These are phyloP conservation scores for Malus asiatica DNA, from an alignment of 306 rosid species.

Conservation along the genomic window DNA sequence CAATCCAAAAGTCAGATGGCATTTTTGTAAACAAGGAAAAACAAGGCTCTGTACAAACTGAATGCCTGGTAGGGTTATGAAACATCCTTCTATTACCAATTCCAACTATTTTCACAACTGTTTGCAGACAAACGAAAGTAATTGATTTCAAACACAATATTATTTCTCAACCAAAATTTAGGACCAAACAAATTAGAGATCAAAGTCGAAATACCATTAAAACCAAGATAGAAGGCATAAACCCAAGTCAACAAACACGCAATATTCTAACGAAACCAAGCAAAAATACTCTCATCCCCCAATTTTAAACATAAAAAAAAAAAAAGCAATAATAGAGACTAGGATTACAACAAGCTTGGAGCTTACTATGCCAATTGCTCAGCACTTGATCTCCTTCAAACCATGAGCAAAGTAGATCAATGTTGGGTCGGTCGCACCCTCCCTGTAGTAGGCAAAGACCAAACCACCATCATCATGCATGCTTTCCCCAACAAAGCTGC, in stretches of 20 bases:
- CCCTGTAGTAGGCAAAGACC: slow-evolving; percentile 93
- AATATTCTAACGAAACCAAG: neutral
- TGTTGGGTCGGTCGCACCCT: slow-evolving; percentile 86
- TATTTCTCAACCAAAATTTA: slow-evolving; percentile 1
- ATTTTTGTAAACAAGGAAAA: too few species aligned
- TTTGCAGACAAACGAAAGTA: neutral
- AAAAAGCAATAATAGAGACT: slow-evolving; percentile 16
- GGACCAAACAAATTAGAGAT: neutral
- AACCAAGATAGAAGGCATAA: slow-evolving; percentile 5
- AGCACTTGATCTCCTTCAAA: slow-evolving; percentile 94
- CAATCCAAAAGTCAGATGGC: too few species aligned
- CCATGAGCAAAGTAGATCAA: slow-evolving; percentile 67
- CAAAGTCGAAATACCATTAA: neutral
- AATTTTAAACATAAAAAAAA: neutral
- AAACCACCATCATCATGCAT: slow-evolving; percentile 66
- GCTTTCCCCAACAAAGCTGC: slow-evolving; percentile 95
- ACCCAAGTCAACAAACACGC: neutral
- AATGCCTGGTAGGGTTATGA: too few species aligned
- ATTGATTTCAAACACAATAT: neutral
- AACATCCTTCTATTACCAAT: neutral
- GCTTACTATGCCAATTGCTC: neutral
- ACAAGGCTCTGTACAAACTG: too few species aligned
- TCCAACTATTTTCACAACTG: neutral
- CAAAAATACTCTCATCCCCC: slow-evolving; percentile 9
- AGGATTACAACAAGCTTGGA: slow-evolving; percentile 18